Base-by-base conservation (phyloP, 1,139 yeast genomes). In the Scheffersomyces insectosa region DNA sequence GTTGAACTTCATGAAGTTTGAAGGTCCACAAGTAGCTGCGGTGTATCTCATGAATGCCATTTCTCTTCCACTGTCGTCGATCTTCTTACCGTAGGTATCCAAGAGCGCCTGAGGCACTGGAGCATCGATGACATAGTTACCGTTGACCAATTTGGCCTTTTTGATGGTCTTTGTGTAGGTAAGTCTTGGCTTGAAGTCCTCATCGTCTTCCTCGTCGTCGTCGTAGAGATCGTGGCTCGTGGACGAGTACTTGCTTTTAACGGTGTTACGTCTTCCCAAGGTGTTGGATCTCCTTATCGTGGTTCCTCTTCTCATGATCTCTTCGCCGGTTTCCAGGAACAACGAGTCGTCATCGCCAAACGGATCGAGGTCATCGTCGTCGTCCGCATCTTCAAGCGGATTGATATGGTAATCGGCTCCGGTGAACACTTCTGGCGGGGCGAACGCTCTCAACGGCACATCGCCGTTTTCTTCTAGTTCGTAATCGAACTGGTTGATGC, bases 1-100 rank as follows among this genome's bases (percentile, higher is more conserved):
- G 52, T 79, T 74, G 52, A 72, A 75, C n/a, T 62, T 57, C 35
- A 62, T 66, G 55, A 82, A 87, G 46, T 82, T 80, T 6, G 80
- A 72, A 0, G 95, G 93, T 42, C 88, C 89, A 59, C 90, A 83
- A 1, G 95, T 87, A 37, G 85, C 88, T 0, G 91, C 95, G 28
- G 88, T 82, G 65, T 87, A 87, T 50, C 95, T 71, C 86, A 87
- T 80, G 50, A 82, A 83, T 7, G 85, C 69, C 72, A 86, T 85
- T 63, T 87, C 95, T 44, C 89, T 72, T 15, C 72, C 71, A 36
- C 67, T 62, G 34, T 76, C 75, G 10, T 74, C 69, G 48, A 77
- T 68, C 59, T 56, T 70, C 57, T 74, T 67, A 47, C 78, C 69
- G 56, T 80, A 81, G 41, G 81, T 81, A 41, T 72, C 74, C 34